phyloP scores from a whole-genome alignment of 2,329 filamentous ascomycete species.

The Penicillium sp. region DNA sequence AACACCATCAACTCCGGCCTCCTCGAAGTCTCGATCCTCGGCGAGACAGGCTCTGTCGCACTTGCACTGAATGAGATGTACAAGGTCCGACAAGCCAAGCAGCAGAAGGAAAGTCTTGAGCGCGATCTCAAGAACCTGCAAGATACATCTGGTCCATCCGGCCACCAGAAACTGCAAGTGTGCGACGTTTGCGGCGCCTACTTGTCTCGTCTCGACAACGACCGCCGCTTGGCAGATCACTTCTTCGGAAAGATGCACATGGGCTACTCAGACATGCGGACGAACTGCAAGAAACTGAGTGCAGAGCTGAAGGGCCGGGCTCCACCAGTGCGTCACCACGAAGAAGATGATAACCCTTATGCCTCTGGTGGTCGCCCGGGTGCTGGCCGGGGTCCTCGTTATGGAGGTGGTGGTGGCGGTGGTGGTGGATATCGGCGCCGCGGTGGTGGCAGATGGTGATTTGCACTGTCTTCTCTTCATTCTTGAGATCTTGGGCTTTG shows the following conservation, averaged over 20 bases:
- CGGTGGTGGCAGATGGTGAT: conserved; percentile 41
- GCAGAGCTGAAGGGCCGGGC: conserved; percentile 76
- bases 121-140: conserved; percentile 83
- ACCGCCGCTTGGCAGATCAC: conserved; percentile 87
- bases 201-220: conserved; percentile 86
- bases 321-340: conserved; percentile 56
- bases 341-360: conserved; percentile 53
- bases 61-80: conserved; percentile 83
- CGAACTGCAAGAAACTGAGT: conserved; percentile 80
- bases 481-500: conserved; percentile 8
- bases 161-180: conserved; percentile 96
- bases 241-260: conserved; percentile 99
- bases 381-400: conserved; percentile 44
- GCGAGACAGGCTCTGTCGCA: conserved; percentile 74
- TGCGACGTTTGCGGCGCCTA: conserved; percentile 98
- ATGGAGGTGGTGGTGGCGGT: conserved; percentile 47
- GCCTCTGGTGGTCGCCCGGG: conserved; percentile 41
- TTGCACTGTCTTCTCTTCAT: conserved; percentile 12
- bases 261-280: conserved; percentile 96
- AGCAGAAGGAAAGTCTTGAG: conserved; percentile 78
- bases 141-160: conserved; percentile 86
- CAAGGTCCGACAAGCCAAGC: conserved; percentile 74
- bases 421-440: conserved; percentile 46
- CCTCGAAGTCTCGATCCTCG: conserved; percentile 79
- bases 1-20: conserved; percentile 76